Evolutionary conservation across 2,329 filamentous ascomycete species (phyloP).

Genomic region (Tetracladium maxilliforme): DNA sequence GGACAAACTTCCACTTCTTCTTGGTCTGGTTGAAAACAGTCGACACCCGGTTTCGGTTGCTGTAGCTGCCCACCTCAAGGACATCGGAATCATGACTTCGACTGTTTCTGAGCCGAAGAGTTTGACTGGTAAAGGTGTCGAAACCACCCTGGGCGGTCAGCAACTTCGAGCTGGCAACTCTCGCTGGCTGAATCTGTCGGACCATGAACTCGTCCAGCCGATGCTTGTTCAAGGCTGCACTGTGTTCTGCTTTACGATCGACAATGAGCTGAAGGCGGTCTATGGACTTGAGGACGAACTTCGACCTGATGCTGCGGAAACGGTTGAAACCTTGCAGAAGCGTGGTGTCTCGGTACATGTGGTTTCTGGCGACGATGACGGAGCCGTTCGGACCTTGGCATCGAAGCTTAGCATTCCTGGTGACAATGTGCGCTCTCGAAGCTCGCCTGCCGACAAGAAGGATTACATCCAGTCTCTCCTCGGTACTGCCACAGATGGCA

Average conservation of each 20-base stretch:
- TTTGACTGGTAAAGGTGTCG: conserved; percentile 30
- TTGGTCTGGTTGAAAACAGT: conserved; percentile 20
- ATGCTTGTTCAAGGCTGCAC: conserved; percentile 23
- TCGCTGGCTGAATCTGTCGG: conserved; percentile 25
- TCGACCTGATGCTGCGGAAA: conserved; percentile 22
- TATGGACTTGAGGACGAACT: conserved; percentile 31
- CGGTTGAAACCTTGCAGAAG: conserved; percentile 19
- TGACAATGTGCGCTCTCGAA: conserved; percentile 20
- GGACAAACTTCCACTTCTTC: conserved; percentile 12
- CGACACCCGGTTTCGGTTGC: conserved; percentile 27
- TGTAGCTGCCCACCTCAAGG: conserved; percentile 18
- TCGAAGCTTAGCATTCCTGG: conserved; percentile 21
- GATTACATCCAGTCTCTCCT: conserved; percentile 3
- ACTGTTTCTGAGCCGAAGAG: conserved; percentile 17
- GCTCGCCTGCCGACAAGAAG: conserved; percentile 16
- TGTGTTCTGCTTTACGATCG: conserved; percentile 29
- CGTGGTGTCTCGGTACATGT: conserved; percentile 28
- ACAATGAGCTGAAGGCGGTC: conserved; percentile 18
- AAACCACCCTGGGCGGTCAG: conserved; percentile 14
- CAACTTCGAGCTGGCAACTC: conserved; percentile 32
- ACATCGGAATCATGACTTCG: conserved; percentile 8
- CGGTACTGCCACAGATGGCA: neutral
- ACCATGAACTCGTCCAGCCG: conserved; percentile 15
- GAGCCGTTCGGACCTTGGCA: conserved; percentile 27
- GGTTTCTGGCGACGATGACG: conserved; percentile 36